Evolutionary conservation across 2,329 filamentous ascomycete genomes (phyloP).

Genomic region (Fusarium camptoceras): DNA sequence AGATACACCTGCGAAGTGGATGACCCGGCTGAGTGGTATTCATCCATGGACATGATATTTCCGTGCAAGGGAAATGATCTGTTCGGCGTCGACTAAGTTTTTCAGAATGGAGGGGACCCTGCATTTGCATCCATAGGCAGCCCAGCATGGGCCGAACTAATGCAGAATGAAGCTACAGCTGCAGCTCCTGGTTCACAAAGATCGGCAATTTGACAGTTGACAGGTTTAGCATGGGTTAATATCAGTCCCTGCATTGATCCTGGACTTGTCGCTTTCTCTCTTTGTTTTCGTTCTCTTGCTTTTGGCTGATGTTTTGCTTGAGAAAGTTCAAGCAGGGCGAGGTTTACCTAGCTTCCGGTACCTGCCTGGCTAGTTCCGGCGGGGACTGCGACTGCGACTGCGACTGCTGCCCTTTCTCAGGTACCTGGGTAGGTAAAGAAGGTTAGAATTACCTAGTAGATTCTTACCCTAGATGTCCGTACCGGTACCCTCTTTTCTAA

Average conservation of each 20-base stretch:
- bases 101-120: constrained; percentile 24
- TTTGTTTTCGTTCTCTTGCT: constrained; percentile 10
- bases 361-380: not conserved
- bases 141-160: constrained; percentile 2
- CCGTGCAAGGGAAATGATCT: not conserved
- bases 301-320: not conserved
- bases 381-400: not conserved
- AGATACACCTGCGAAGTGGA: not conserved
- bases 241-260: not conserved
- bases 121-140: constrained; percentile 11
- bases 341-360: not conserved
- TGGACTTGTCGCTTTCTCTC: not conserved
- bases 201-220: constrained; percentile 4
- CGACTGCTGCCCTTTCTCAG: constrained; percentile 2
- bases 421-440: too few species aligned
- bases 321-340: constrained; percentile 22
- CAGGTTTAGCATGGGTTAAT: not conserved
- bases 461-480: not conserved
- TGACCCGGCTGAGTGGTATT: not conserved
- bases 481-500: not conserved
- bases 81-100: not conserved
- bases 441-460: not conserved
- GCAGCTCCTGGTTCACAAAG: not conserved
- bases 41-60: not conserved
- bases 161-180: constrained; percentile 9